These are phyloP conservation scores for Pseudogymnoascus sp. DNA, from an alignment of 2,329 filamentous ascomycete genomes.

Conservation along the genomic window DNA sequence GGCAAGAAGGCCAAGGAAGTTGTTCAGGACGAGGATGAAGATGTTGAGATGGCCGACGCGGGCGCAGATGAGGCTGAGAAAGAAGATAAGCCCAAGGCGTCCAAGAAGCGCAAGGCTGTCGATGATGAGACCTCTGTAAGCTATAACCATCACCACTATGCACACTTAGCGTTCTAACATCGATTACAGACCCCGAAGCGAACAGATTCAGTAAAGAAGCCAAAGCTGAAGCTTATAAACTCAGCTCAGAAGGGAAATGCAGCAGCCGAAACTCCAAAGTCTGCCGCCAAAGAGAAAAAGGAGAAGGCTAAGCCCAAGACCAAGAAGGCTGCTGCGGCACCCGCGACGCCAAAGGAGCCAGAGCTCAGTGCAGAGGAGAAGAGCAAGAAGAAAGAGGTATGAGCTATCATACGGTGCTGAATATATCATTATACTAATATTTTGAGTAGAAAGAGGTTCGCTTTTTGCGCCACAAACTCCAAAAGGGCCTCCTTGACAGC, in stretches of 20 bases:
- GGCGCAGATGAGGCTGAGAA: slow-evolving; percentile 39
- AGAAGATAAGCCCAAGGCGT: slow-evolving; percentile 47
- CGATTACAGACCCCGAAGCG: slow-evolving; percentile 47
- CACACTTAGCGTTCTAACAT: slow-evolving; percentile 18
- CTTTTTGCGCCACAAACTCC: slow-evolving; percentile 87
- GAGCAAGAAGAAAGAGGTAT: slow-evolving; percentile 52
- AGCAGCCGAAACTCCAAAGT: slow-evolving; percentile 28
- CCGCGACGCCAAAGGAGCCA: slow-evolving; percentile 44
- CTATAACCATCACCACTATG: slow-evolving; percentile 9
- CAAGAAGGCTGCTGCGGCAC: slow-evolving; percentile 48
- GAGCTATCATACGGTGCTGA: slow-evolving; percentile 19
- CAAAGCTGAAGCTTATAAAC: slow-evolving; percentile 57
- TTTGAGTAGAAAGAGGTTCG: slow-evolving; percentile 64
- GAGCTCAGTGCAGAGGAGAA: slow-evolving; percentile 54
- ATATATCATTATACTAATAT: slow-evolving; percentile 29
- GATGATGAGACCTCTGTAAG: slow-evolving; percentile 66
- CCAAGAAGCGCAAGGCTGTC: slow-evolving; percentile 78
- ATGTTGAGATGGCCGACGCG: slow-evolving; percentile 54
- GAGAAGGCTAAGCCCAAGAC: slow-evolving; percentile 36
- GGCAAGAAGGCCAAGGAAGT: slow-evolving; percentile 41
- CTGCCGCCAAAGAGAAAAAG: slow-evolving; percentile 34
- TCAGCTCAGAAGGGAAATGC: slow-evolving; percentile 61
- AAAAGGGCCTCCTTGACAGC: slow-evolving; percentile 83
- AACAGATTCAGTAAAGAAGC: slow-evolving; percentile 59
- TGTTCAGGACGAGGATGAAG: slow-evolving; percentile 46